Evolutionary conservation across 2,329 filamentous ascomycete species (phyloP), one percentile per base, ranked within the genome.

Genomic region (Fusarium sp.): DNA sequence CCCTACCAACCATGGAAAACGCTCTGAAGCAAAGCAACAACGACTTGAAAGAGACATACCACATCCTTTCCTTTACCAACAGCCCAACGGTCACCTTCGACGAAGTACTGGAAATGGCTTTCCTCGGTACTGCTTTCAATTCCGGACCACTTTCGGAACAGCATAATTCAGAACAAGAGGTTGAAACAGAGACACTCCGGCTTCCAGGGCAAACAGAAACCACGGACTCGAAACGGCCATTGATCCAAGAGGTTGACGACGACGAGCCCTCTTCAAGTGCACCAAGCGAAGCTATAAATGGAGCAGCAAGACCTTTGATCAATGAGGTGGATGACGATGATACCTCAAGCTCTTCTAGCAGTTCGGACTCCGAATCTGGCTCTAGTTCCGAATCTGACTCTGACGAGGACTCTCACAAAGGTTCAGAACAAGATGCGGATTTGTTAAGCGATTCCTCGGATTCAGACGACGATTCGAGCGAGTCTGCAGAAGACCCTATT

Each of bases 21-120:
- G 72, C 81, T 3, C 69, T 84, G 4, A 62, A 71, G 8, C 75
- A 70, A n/a, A 75, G 77, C 20, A 51, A 73, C 8, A 75, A 77
- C 12, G 73, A 84, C 58, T 49, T 82, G 8, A 75, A 75, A 16
- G 74, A 67, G 16, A 78, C 83, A 0, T 86, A 83, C 60, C 66
- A 76, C 4, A 70, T 73, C 6, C 72, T 85, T 8, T 58, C 72
- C 2, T 72, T 75, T 42, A 72, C 72, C 2, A 75, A 76, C 18
- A 77, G 80, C 12, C 68, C 76, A 3, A 74, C 75, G 2, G 60
- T 79, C 8, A 74, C 69, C 46, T 78, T 78, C 47, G 74, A 79
- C 28, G 77, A 77, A 18, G 76, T 78, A 57, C 73, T 77, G 68
- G 77, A 80, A 7, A 65, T 60, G 8, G 73, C 69, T 12, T 47